Evolutionary conservation across 2,329 filamentous ascomycete species (phyloP), one percentile per base, ranked within the genome.

Genomic region (Penicillium hordei): DNA sequence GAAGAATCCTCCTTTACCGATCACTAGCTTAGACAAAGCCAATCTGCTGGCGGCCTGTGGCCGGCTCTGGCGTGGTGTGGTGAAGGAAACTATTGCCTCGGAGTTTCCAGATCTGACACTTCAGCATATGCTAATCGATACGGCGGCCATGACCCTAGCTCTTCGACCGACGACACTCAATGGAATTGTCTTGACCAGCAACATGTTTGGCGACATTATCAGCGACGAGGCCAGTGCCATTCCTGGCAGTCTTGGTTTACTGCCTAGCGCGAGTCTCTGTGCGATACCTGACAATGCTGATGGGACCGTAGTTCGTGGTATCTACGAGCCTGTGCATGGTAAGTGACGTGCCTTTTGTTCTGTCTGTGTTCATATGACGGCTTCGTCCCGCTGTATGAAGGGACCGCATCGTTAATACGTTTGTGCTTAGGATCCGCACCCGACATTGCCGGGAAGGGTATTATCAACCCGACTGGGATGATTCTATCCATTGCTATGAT

Each of bases 261-360:
- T 93, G 62, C 90, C 91, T 10, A 91, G 88, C 71, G 91, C 91
- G 10, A 91, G 88, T 72, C 78, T 95, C 69, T 86, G 86, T 60
- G 89, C 88, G 19, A 85, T 93, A 60, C 90, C 91, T 0, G 57
- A 45, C 19, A 17, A 68, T 65, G 6, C 39, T 23, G 21, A 38
- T 36, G 50, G 50, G 23, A 39, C 33, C 17, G 25, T 57, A 57
- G 54, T 69, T 74, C 93, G 92, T 72, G 91, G 90, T 58, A 93
- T 96, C 68, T 96, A 93, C 74, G 91, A 96, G 81, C 91, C 91
- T 4, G 95, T 96, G 66, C 91, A 96, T 74, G 91, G 89, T 34
- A 15, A 34, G 33, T 34, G 33, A 34, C 33, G 13, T 34, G 33
- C 15, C 6, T 34, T 17, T 34, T 34, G 33, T 34, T 34, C 33